phyloP scores from a whole-genome alignment of 257 asterid species.

The Solanum sejunctum region DNA sequence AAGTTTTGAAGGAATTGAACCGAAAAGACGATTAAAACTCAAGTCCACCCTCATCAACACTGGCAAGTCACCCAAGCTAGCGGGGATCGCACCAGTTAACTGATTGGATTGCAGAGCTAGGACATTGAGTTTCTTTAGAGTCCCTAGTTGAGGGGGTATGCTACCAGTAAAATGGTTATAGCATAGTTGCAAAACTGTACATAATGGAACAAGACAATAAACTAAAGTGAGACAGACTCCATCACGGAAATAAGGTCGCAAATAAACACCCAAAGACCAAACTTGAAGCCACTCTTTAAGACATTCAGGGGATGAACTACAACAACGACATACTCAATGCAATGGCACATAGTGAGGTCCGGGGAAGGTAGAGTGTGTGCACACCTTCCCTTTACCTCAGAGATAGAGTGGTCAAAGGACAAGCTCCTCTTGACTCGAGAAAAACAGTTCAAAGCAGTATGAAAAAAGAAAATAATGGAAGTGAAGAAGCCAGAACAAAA shows the following conservation, averaged over 20 bases:
- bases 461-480: background rate
- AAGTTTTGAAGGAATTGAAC: constrained; percentile 71
- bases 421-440: background rate
- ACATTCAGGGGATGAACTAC: background rate
- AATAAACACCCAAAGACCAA: background rate
- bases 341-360: background rate
- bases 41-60: constrained; percentile 61
- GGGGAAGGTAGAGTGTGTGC: background rate
- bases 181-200: constrained; percentile 86
- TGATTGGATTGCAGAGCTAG: constrained; percentile 68
- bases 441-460: background rate
- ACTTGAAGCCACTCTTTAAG: background rate
- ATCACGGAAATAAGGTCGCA: background rate
- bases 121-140: constrained; percentile 55
- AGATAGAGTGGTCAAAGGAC: background rate
- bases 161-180: constrained; percentile 75
- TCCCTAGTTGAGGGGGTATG: constrained; percentile 61
- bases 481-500: background rate
- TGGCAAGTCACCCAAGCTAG: constrained; percentile 70
- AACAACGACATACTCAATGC: background rate
- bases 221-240: background rate
- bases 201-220: background rate
- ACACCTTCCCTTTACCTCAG: background rate
- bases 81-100: constrained; percentile 88
- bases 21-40: constrained; percentile 63